Conservation (phyloP, 139 green algal genomes). For the Trebouxia sp. region DNA sequence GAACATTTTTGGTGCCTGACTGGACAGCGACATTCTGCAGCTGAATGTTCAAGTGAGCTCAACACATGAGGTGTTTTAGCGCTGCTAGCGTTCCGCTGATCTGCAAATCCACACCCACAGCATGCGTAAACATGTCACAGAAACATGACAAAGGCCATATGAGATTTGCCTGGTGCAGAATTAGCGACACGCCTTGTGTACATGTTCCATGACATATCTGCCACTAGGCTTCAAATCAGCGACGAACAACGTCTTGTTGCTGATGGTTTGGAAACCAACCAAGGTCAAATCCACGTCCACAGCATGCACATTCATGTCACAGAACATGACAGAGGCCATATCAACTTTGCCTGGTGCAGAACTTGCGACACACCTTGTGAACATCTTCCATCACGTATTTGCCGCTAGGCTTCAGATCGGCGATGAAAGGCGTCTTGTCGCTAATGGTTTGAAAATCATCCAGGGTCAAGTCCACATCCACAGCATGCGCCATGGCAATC, state of each 20-base stretch:
- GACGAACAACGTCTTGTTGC: constrained; percentile 90
- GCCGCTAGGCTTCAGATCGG: constrained; percentile 94
- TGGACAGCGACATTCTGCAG: too few species aligned
- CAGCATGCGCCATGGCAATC: constrained; percentile 78
- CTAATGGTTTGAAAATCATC: constrained; percentile 96
- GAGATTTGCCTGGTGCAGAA: background rate
- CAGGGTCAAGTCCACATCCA: constrained; percentile 80
- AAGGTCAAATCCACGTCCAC: constrained; percentile 79
- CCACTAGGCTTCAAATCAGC: constrained; percentile 95
- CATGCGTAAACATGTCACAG: too few species aligned
- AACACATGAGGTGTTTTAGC: too few species aligned
- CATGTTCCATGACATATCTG: constrained; percentile 98
- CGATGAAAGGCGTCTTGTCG: constrained; percentile 92
- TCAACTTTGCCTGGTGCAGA: background rate
- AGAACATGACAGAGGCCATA: too few species aligned
- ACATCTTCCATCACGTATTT: constrained; percentile 99
- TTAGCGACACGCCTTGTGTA: constrained; percentile 80
- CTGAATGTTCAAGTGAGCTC: too few species aligned
- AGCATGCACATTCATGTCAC: constrained; percentile 39
- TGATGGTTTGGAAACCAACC: constrained; percentile 94
- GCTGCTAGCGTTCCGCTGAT: too few species aligned
- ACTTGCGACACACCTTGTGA: constrained; percentile 74
- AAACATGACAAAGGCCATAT: too few species aligned
- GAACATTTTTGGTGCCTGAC: too few species aligned
- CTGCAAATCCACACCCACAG: constrained; percentile 76